Conservation (phyloP, 257 asterid genomes). For the Anisodus acutangulus region DNA sequence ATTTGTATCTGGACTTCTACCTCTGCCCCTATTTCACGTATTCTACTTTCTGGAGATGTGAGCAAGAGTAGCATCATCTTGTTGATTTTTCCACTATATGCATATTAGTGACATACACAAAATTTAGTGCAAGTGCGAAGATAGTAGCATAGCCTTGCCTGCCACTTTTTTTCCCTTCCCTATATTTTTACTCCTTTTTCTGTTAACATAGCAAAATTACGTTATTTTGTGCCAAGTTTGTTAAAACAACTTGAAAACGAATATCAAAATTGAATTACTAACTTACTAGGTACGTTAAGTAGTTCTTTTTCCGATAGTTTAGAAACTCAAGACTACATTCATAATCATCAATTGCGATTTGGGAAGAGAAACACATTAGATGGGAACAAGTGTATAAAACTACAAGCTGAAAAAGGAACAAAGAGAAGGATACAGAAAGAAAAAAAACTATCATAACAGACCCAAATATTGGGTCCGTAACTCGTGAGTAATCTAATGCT, state of each 20-base stretch:
- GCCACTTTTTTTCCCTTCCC: no score
- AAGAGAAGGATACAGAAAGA: neutral
- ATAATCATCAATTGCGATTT: neutral
- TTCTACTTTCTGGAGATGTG: neutral
- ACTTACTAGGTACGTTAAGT: neutral
- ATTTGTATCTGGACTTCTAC: no score
- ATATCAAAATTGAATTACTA: neutral
- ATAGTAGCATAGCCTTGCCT: neutral
- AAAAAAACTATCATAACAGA: neutral
- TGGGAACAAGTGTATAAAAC: neutral
- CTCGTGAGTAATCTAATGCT: constrained; percentile 24
- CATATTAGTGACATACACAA: neutral
- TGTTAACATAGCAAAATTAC: no score
- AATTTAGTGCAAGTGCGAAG: neutral
- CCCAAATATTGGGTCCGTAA: neutral
- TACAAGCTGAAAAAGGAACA: neutral
- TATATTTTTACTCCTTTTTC: no score
- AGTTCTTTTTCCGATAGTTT: neutral
- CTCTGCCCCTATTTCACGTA: neutral
- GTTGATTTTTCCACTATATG: neutral
- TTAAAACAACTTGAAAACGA: no score
- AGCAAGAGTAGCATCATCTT: neutral
- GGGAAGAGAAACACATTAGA: neutral
- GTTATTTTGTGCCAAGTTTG: neutral
- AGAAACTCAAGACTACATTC: neutral